Evolutionary conservation across 2,329 filamentous ascomycete species (phyloP), one percentile per base, ranked within the genome.

Genomic region (Xylariaceae sp.): DNA sequence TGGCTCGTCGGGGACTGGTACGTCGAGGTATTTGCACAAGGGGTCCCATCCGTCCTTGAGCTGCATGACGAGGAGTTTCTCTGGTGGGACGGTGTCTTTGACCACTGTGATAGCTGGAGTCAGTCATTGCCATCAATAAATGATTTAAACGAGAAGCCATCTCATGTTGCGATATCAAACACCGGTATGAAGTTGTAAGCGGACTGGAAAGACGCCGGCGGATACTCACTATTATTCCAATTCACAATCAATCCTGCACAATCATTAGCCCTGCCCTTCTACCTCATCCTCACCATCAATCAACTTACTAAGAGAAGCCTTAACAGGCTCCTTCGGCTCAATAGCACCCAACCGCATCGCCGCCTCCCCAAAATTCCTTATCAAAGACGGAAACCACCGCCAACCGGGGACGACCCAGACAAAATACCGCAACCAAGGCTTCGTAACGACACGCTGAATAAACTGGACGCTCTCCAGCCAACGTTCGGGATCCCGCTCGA

Each of bases 401-500:
- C 61, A 62, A 1, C 61, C 61, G 8, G 61, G 61, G 0, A 62
- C 61, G 11, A 58, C 58, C 61, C 58, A 62, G 23, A 61, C 48
- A n/a, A 61, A 50, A 4, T 61, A 64, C 8, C 48, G 61, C 55
- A 66, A 56, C 64, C 64, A 63, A 5, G 23, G 23, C 9, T 55
- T 62, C 44, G 57, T 59, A 10, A 58, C 55, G 18, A 58, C 54
- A 10, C 59, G 62, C 2, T 62, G 61, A 8, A 71, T 62, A 9
- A 62, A 49, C 57, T 61, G 62, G 47, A 67, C 57, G 57, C 73
- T 75, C 58, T 68, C 64, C 62, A 70, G 71, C 74, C 75, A 77
- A 39, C 68, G 66, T 11, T 70, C 68, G 3, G 69, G 71, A 55
- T 77, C 73, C 13, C 75, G 69, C 4, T 67, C 70, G 2, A 75